Base-by-base conservation (phyloP, 208 protist genomes). In the Acanthamoeba divionensis region DNA sequence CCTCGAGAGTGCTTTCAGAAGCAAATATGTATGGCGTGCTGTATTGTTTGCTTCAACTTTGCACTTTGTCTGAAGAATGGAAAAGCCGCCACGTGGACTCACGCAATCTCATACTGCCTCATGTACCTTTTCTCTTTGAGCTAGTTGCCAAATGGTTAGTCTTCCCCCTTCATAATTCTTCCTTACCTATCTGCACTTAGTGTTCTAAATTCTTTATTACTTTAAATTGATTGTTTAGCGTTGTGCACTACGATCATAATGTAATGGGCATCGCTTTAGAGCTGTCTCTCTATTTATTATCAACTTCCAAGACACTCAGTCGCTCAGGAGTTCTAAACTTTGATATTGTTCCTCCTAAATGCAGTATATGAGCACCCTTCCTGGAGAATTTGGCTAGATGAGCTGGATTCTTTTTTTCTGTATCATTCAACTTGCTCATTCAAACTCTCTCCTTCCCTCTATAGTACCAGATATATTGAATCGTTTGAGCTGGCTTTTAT, bases 171-270 rank as follows among this genome's bases (percentile, higher is more conserved):
- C 9, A 31, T 77, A 54, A 48, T 48, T 48, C n/a, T 48, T 47
- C 18, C 21, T 21, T 77, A 15, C 52, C 31, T 33, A 6, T 26
- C 31, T 77, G 67, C 31, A 54, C 31, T 41, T 50, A 54, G 69
- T n/a, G n/a, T n/a, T n/a, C n/a, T n/a, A n/a, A n/a, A n/a, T n/a
- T n/a, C n/a, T n/a, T n/a, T n/a, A n/a, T n/a, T n/a, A n/a, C n/a
- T n/a, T n/a, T n/a, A n/a, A n/a, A n/a, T n/a, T n/a, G n/a, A n/a
- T 10, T 36, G 71, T 62, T 18, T 5, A 80, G 71, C n/a, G 57
- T 86, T 4, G 47, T 66, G 9, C 75, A 86, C 12, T 65, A 86
- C 54, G 75, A 86, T 31, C 54, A 60, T n/a, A 86, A 86, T 65
- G 77, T 87, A 50, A 82, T 82, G 71, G 71, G 71, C 8, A 82